Evolutionary conservation across 768 basidiomycete species (phyloP).

Genomic region (Naganishia antarctica): DNA sequence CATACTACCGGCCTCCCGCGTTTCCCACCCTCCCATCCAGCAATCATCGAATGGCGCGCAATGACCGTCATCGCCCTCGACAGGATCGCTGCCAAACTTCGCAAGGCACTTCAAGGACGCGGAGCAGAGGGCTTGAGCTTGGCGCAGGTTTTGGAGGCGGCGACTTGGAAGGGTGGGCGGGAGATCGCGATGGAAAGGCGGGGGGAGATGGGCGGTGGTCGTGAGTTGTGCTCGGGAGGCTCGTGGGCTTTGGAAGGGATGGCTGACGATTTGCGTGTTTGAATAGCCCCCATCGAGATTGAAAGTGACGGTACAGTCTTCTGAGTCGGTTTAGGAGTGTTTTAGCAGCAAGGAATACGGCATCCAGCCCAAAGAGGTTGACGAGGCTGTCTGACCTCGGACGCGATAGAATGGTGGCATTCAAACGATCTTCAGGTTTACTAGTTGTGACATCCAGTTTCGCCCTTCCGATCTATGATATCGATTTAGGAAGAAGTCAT

Average conservation of each 20-base stretch:
- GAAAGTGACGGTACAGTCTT: slow-evolving; percentile 30
- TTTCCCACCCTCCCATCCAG: slow-evolving; percentile 61
- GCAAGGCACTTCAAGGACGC: slow-evolving; percentile 55
- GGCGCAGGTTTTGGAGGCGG: slow-evolving; percentile 85
- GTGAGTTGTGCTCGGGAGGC: slow-evolving; percentile 17
- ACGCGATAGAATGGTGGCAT: too few species aligned
- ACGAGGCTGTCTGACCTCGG: too few species aligned
- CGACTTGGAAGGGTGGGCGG: slow-evolving; percentile 94
- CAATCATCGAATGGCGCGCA: slow-evolving; percentile 92
- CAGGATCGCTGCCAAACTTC: slow-evolving; percentile 68
- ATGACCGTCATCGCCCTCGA: slow-evolving; percentile 91
- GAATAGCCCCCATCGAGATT: slow-evolving; percentile 27
- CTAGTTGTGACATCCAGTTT: too few species aligned
- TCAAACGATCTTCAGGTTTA: too few species aligned
- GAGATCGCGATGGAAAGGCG: slow-evolving; percentile 80
- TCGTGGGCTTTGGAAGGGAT: not conserved
- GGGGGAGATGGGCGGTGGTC: slow-evolving; percentile 65
- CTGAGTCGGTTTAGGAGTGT: too few species aligned
- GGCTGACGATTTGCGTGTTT: not conserved
- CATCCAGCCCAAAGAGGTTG: too few species aligned
- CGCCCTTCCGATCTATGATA: too few species aligned
- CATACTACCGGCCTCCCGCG: slow-evolving; percentile 36
- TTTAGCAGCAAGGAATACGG: too few species aligned
- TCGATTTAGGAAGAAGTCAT: too few species aligned
- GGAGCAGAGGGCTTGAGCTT: slow-evolving; percentile 59